Percentiles rank a stretch among this genome's conserved stretches.
Conservation (phyloP, 2,329 filamentous ascomycete species). For the Penicillium sp. region DNA sequence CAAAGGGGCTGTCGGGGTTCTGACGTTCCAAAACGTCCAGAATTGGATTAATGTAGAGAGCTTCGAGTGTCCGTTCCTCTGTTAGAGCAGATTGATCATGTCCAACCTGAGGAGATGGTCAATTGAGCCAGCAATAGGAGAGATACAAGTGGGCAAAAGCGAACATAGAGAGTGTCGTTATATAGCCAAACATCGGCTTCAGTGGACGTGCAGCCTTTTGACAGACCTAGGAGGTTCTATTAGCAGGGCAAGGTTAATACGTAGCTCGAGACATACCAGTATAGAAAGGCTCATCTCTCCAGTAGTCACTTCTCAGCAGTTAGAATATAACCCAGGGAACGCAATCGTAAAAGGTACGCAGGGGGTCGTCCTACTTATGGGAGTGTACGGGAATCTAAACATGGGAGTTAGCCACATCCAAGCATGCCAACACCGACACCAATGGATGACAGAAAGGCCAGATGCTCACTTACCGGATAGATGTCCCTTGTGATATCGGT, state of each 20-base stretch:
- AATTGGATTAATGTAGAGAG: constrained; percentile 57
- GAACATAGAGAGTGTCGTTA: constrained; percentile 51
- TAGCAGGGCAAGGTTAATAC: constrained; percentile 9
- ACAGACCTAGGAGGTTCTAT: constrained; percentile 43
- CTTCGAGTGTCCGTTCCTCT: constrained; percentile 49
- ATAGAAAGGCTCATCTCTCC: constrained; percentile 45
- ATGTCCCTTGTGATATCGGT: constrained; percentile 59
- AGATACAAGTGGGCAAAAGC: constrained; percentile 13
- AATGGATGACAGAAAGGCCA: not conserved
- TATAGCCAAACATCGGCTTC: constrained; percentile 60
- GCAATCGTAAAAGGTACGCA: not conserved
- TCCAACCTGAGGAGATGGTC: constrained; percentile 44
- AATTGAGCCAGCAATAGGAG: not conserved
- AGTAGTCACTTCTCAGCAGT: constrained; percentile 51
- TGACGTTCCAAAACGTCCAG: constrained; percentile 51
- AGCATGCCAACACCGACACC: not conserved
- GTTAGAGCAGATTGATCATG: constrained; percentile 53
- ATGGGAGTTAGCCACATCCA: constrained; percentile 12
- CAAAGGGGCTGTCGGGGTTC: constrained; percentile 52
- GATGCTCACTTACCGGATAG: constrained; percentile 45
- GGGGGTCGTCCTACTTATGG: constrained; percentile 33
- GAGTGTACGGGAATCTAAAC: constrained; percentile 40
- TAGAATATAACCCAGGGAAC: not conserved
- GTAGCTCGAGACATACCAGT: constrained; percentile 34
- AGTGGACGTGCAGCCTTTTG: constrained; percentile 53